These are phyloP conservation scores for Eucalyptus victrix DNA, from an alignment of 345 rosid genomes.

Conservation along the genomic window DNA sequence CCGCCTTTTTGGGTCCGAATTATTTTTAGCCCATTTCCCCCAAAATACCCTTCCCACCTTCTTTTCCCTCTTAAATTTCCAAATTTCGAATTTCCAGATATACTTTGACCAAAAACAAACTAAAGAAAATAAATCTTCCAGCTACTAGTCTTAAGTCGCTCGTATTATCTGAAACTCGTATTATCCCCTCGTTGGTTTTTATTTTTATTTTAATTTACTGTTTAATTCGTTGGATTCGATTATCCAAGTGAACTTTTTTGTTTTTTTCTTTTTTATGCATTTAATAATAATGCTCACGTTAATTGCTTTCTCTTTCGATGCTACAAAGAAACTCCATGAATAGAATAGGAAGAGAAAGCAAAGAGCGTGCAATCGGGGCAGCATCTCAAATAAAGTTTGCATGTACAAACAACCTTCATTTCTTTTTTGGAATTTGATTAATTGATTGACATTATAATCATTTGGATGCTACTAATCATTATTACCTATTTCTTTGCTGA, in stretches of 20 bases:
- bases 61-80: background rate
- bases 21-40: background rate
- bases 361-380: background rate
- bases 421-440: background rate
- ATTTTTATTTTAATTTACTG: background rate
- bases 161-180: background rate
- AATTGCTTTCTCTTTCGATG: background rate
- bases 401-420: background rate
- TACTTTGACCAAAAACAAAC: background rate
- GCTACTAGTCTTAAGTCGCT: background rate
- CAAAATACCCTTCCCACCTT: background rate
- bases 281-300: background rate
- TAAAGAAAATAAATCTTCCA: background rate
- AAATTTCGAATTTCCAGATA: background rate
- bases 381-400: background rate
- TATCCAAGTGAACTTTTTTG: accelerated
- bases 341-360: background rate
- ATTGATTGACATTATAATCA: background rate
- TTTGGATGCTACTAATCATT: background rate
- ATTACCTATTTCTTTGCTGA: background rate
- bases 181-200: background rate
- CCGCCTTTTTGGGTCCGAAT: background rate
- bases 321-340: background rate
- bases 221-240: background rate
- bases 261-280: background rate